Percentiles rank a stretch among this genome's conserved stretches.
Evolutionary conservation across 2,329 filamentous ascomycete species (phyloP).

Genomic region (Dactylellina parvicollis): DNA sequence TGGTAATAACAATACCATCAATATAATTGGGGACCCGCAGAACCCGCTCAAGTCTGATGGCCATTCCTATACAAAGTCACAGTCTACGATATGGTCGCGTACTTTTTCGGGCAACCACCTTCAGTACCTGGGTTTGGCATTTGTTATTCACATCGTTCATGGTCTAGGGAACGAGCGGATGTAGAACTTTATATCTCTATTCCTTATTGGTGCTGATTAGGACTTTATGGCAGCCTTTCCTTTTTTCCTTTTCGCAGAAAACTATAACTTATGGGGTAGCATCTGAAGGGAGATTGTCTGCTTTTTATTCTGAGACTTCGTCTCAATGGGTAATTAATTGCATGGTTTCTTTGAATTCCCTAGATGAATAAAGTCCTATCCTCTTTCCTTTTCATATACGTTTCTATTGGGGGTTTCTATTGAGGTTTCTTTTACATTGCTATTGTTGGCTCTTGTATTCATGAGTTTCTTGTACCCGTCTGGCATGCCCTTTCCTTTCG

Average conservation of each 20-base stretch:
- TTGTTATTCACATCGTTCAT: slow-evolving; percentile 9
- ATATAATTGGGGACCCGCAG: slow-evolving; percentile 13
- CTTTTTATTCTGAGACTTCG: background rate
- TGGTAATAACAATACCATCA: background rate
- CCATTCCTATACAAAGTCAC: background rate
- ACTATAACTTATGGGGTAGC: background rate
- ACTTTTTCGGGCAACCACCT: slow-evolving; percentile 14
- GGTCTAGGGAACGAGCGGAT: slow-evolving; percentile 4
- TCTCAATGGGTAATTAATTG: no score
- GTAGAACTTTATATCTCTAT: background rate
- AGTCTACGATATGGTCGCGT: slow-evolving; percentile 6
- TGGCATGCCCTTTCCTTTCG: slow-evolving; percentile 3
- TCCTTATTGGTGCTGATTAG: background rate
- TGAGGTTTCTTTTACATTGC: background rate
- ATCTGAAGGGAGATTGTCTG: background rate
- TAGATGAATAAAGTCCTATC: no score
- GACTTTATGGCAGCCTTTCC: background rate
- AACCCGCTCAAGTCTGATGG: slow-evolving; percentile 25
- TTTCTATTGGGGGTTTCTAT: background rate
- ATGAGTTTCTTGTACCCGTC: background rate
- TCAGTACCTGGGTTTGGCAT: slow-evolving; percentile 21
- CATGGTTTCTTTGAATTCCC: background rate
- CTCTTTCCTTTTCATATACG: background rate
- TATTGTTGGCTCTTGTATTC: background rate
- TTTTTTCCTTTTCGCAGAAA: background rate